Base-by-base conservation (phyloP, 2,329 filamentous ascomycete genomes). In the Stromatinia cepivora region DNA sequence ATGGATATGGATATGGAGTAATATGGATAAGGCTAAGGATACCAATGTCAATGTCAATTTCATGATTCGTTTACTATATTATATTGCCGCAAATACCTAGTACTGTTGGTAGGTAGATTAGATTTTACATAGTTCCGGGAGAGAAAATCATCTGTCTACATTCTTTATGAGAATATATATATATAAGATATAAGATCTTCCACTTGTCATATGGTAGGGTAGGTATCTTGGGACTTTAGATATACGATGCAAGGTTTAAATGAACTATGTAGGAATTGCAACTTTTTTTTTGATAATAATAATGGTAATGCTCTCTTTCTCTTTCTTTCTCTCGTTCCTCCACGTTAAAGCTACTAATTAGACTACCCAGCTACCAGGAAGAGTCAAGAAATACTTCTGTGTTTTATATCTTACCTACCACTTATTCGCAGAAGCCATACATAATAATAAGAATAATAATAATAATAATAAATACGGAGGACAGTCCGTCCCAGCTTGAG, bases 31-130 rank as follows among this genome's bases (percentile, higher is more conserved):
- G 59, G 22, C 3, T 57, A 52, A 28, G 46, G 46, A 64, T 52
- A 63, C 46, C 31, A 52, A 62, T 50, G 20, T 62, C 45, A 62
- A n/a, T n/a, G n/a, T n/a, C n/a, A n/a, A n/a, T n/a, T n/a, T 62
- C 45, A 62, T 17, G 42, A 50, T 28, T 62, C 15, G 28, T 50
- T 62, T 48, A 15, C 17, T 48, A 36, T 50, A 15, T 25, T 48
- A 36, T 50, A 17, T 34, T 48, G 45, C 11, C 22, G 59, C 50
- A 62, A 22, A 62, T 62, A 34, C 34, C 34, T 34, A 34, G n/a
- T n/a, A n/a, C n/a, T n/a, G n/a, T n/a, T n/a, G n/a, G 34, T 34
- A 34, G 34, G 7, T 34, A 8, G 34, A 34, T 31, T 4, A 31
- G 31, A 31, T 31, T 31, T 31, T 31, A 31, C 31, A 31, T 31